Evolutionary conservation across 768 basidiomycete genomes (phyloP).

Genomic region (Daedaleopsis nitida): DNA sequence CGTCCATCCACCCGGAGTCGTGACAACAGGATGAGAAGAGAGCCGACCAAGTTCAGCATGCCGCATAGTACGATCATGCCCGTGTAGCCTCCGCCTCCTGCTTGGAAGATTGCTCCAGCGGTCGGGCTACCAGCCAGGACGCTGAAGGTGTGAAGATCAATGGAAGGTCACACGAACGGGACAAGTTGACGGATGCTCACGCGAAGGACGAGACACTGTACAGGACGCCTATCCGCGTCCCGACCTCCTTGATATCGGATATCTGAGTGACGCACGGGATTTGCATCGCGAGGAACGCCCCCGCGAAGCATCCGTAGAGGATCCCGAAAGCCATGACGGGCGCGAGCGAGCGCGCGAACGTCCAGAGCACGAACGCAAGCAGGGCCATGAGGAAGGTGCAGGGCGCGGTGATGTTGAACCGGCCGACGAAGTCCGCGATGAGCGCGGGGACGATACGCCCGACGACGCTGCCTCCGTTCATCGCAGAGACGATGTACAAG

Average conservation of each 20-base stretch:
- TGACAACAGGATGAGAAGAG: too few relatives aligned
- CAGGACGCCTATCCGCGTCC: constrained; percentile 61
- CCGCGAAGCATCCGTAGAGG: constrained; percentile 32
- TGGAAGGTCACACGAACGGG: neutral
- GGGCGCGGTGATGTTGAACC: constrained; percentile 31
- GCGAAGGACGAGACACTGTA: constrained; percentile 69
- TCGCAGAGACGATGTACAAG: constrained; percentile 31
- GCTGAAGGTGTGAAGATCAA: too few relatives aligned
- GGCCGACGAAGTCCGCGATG: constrained; percentile 30
- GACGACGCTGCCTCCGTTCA: constrained; percentile 31
- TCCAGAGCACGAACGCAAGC: constrained; percentile 30
- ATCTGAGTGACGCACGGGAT: constrained; percentile 41
- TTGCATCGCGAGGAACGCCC: constrained; percentile 21
- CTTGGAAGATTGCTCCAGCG: too few relatives aligned
- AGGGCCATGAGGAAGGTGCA: constrained; percentile 26
- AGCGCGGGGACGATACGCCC: constrained; percentile 31
- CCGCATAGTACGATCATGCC: too few relatives aligned
- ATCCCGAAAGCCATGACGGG: constrained; percentile 30
- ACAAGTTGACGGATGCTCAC: constrained; percentile 42
- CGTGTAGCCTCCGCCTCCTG: too few relatives aligned
- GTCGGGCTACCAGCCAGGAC: too few relatives aligned
- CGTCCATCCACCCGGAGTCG: too few relatives aligned
- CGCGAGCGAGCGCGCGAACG: constrained; percentile 22
- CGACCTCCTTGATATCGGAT: constrained; percentile 58
- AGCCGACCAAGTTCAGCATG: too few relatives aligned